phyloP scores from a whole-genome alignment of 257 asterid species.

The Nicotiana attenuata region DNA sequence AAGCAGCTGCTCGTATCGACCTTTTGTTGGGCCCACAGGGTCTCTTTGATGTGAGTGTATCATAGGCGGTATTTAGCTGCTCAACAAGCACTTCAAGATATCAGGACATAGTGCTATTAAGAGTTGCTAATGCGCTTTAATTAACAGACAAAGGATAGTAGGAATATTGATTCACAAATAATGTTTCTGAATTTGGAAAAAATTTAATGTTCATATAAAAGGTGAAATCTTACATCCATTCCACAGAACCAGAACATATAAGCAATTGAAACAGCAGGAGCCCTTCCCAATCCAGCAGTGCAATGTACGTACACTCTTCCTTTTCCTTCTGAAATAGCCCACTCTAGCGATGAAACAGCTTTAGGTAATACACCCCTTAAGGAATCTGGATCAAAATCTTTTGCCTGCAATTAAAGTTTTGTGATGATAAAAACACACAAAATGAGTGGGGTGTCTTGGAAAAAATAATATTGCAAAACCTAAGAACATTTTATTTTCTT shows the following conservation, averaged over 20 bases:
- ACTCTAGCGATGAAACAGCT: constrained; percentile 69
- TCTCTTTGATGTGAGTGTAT: constrained; percentile 59
- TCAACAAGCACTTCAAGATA: constrained; percentile 9
- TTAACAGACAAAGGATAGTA: not conserved
- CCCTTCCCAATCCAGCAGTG: constrained; percentile 96
- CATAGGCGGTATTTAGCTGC: constrained; percentile 70
- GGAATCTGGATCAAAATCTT: constrained; percentile 93
- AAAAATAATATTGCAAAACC: not conserved
- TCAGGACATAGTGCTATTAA: not conserved
- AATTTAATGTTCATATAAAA: not conserved
- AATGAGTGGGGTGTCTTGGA: not conserved
- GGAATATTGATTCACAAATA: not conserved
- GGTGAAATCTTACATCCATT: constrained; percentile 49
- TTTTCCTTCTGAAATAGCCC: constrained; percentile 75
- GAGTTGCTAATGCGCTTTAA: not conserved
- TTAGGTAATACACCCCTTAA: constrained; percentile 64
- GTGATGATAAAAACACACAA: not conserved
- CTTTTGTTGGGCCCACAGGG: constrained; percentile 84
- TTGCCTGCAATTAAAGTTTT: constrained; percentile 46
- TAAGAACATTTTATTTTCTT: not conserved
- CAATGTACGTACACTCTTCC: constrained; percentile 66
- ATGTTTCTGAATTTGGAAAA: not conserved
- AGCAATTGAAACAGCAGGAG: constrained; percentile 92
- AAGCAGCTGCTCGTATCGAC: constrained; percentile 85
- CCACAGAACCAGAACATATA: constrained; percentile 87